Conservation (phyloP, 331 rosid species). For the Telfairia occidentalis region DNA sequence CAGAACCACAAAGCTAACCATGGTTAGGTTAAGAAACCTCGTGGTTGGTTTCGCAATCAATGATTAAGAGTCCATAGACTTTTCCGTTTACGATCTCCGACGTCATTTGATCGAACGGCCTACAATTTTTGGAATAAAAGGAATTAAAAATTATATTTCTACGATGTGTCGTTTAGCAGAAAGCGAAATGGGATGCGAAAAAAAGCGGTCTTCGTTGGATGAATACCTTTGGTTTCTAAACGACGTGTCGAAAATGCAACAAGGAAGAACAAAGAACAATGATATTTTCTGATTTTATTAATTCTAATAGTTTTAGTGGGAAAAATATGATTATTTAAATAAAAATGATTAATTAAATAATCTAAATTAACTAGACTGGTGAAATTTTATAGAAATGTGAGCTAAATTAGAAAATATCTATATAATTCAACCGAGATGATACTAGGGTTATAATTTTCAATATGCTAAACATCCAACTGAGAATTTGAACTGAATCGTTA, state of each 20-base stretch:
- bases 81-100: not conserved
- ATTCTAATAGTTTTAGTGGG: too few species aligned
- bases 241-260: not conserved
- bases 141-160: not conserved
- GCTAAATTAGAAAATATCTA: too few species aligned
- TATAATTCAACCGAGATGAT: too few species aligned
- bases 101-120: not conserved
- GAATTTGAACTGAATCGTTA: too few species aligned
- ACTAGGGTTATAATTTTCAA: too few species aligned
- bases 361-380: too few species aligned
- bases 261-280: too few species aligned
- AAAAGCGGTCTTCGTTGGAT: not conserved
- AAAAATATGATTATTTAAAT: too few species aligned
- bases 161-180: conserved; percentile 1
- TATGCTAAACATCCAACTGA: too few species aligned
- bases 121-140: not conserved
- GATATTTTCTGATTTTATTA: too few species aligned
- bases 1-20: not conserved
- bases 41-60: conserved; percentile 1
- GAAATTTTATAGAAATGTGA: too few species aligned
- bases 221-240: not conserved
- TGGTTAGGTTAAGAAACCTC: not conserved
- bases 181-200: not conserved
- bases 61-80: not conserved
- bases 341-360: too few species aligned